Conservation (phyloP, 2,329 filamentous ascomycete species). For the Calonectria multiphialidica region DNA sequence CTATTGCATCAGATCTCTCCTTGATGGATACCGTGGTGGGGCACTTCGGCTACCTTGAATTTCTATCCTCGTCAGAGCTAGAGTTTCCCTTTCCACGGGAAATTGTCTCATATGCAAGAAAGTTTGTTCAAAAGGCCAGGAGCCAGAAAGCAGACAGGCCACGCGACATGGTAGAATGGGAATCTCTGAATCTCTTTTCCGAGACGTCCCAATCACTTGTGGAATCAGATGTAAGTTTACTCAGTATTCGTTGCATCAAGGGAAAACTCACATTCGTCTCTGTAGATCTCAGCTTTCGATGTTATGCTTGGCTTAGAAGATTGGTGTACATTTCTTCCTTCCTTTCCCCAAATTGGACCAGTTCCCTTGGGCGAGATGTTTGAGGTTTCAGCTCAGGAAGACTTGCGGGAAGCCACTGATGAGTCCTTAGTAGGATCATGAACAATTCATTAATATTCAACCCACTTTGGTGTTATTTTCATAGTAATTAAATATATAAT, state of each 20-base stretch:
- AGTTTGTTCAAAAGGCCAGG: background rate
- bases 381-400: background rate
- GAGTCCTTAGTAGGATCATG: background rate
- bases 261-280: background rate
- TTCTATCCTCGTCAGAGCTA: conserved; percentile 10
- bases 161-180: background rate
- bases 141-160: background rate
- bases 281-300: conserved; percentile 11
- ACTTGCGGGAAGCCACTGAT: background rate
- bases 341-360: conserved; percentile 3
- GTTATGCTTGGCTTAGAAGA: conserved; percentile 8
- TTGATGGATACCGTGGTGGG: conserved; percentile 12
- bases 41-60: conserved; percentile 15
- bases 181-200: background rate
- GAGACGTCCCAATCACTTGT: background rate
- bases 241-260: too few species aligned
- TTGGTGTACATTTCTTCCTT: conserved; percentile 15
- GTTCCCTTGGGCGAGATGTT: background rate
- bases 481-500: background rate
- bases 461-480: background rate
- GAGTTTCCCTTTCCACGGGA: conserved; percentile 12
- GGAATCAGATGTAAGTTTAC: background rate
- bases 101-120: conserved; percentile 11
- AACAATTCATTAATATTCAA: background rate
- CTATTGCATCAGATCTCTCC: conserved; percentile 3